Evolutionary conservation across 1,139 yeast genomes (phyloP).

Genomic region (Sugiyamaella sp.): DNA sequence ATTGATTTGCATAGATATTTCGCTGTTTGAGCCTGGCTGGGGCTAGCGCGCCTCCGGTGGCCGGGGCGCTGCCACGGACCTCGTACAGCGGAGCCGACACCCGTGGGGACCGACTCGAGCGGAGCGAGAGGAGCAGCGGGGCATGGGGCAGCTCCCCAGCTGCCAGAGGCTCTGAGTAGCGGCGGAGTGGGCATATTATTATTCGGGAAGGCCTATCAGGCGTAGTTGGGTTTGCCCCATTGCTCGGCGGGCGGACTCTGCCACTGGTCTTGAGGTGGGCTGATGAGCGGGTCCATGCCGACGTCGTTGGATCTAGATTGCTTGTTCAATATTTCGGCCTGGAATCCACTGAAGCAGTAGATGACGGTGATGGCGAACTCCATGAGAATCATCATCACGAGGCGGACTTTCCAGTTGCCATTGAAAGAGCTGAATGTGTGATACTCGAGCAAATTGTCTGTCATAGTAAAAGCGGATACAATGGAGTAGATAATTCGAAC

Average conservation of each 20-base stretch:
- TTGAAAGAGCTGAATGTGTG: slow-evolving; percentile 26
- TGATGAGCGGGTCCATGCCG: slow-evolving; percentile 2
- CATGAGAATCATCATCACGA: slow-evolving; percentile 26
- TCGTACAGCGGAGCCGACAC: no score
- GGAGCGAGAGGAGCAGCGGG: no score
- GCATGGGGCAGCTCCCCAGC: no score
- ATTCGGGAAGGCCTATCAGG: no score
- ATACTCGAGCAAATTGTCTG: slow-evolving; percentile 11
- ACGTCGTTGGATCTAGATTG: background rate
- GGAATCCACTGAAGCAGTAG: slow-evolving; percentile 15
- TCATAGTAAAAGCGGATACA: slow-evolving; percentile 21
- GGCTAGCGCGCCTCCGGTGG: no score
- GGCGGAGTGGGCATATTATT: background rate
- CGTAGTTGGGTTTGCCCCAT: background rate
- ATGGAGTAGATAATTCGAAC: slow-evolving; percentile 23
- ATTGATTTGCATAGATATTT: no score
- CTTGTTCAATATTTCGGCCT: slow-evolving; percentile 1
- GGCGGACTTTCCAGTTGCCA: slow-evolving; percentile 26
- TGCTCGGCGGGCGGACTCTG: background rate
- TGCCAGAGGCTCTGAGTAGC: no score
- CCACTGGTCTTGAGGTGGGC: background rate
- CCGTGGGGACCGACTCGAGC: no score
- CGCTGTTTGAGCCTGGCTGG: no score
- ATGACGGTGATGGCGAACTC: slow-evolving; percentile 19
- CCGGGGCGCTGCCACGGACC: no score